phyloP scores from a whole-genome alignment of 345 rosid species.

The Citropsis articulata region DNA sequence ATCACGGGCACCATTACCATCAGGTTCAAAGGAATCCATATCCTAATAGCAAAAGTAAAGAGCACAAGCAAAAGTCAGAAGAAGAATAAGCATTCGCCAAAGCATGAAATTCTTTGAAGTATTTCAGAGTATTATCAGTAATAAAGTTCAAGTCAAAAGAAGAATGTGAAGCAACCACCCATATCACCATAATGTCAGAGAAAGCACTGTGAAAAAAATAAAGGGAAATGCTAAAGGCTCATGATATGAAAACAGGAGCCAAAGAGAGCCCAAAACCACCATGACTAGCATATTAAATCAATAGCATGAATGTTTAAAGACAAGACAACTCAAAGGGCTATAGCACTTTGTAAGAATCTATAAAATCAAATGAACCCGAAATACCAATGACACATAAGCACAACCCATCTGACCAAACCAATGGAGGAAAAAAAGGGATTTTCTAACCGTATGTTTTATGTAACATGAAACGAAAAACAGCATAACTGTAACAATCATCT shows the following conservation, averaged over 20 bases:
- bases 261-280: not conserved
- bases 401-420: not conserved
- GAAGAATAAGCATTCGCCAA: not conserved
- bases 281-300: not conserved
- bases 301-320: not conserved
- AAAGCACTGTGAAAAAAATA: not conserved
- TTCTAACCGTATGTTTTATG: not conserved
- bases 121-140: not conserved
- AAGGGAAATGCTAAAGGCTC: not conserved
- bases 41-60: conserved; percentile 10
- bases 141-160: not conserved
- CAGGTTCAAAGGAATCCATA: conserved; percentile 44
- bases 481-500: not conserved
- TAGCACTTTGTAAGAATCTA: not conserved
- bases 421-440: not conserved
- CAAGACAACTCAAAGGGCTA: not conserved
- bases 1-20: conserved; percentile 22
- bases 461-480: no score
- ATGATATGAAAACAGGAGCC: not conserved
- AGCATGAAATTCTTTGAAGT: not conserved
- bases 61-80: not conserved
- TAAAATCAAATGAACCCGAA: not conserved
- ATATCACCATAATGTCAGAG: not conserved
- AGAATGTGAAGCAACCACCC: not conserved
- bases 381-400: not conserved